Evolutionary conservation across 1,284 basidiomycete species (phyloP).

Genomic region (Vanrija pseudolonga): DNA sequence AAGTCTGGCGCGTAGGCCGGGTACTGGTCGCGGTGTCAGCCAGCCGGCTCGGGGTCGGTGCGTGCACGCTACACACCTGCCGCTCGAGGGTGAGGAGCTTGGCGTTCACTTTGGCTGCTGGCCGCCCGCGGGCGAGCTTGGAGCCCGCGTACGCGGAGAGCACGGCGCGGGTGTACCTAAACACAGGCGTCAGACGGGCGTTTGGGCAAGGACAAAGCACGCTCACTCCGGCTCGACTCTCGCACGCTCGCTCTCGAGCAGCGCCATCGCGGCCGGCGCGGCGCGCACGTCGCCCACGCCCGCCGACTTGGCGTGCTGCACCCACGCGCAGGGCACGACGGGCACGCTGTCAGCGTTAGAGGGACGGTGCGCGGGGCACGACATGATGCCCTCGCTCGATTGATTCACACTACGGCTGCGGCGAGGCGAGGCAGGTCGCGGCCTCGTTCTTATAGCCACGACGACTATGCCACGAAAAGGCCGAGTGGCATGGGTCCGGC

Average conservation of each 20-base stretch:
- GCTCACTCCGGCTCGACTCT: slow-evolving; percentile 11
- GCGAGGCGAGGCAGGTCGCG: too few species aligned
- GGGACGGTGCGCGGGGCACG: too few species aligned
- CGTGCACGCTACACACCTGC: slow-evolving; percentile 21
- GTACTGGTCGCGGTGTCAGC: too few species aligned
- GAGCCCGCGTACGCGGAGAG: slow-evolving; percentile 4
- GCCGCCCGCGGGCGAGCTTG: slow-evolving; percentile 28
- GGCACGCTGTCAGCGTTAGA: too few species aligned
- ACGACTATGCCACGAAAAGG: too few species aligned
- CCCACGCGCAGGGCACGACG: too few species aligned
- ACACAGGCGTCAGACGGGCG: background rate
- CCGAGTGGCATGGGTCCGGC: too few species aligned
- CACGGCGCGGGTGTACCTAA: slow-evolving; percentile 14
- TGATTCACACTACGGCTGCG: too few species aligned
- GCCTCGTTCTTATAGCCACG: too few species aligned
- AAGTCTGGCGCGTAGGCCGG: too few species aligned
- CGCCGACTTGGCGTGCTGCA: background rate
- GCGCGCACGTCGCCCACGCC: background rate
- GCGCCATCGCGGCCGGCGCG: background rate
- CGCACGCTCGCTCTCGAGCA: slow-evolving; percentile 13
- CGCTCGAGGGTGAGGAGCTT: slow-evolving; percentile 37
- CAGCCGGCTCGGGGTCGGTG: too few species aligned
- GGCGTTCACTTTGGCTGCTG: slow-evolving; percentile 21
- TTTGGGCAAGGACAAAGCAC: background rate
- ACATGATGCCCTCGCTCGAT: too few species aligned